phyloP scores from a whole-genome alignment of 2,329 filamentous ascomycete species.

The Magnaporthales sp. region DNA sequence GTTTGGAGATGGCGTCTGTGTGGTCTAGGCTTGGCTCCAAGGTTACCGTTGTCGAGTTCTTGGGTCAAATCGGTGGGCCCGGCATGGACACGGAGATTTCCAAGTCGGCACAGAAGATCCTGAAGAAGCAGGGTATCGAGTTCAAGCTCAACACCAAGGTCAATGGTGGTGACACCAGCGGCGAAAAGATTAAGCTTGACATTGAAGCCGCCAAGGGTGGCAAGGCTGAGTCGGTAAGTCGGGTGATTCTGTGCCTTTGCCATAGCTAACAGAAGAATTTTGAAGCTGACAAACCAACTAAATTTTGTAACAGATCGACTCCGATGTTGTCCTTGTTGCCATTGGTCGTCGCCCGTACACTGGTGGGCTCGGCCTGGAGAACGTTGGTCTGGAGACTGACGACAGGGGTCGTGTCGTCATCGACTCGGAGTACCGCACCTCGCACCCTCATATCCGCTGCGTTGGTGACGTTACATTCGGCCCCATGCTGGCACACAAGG shows the following conservation, averaged over 20 bases:
- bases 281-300: background rate
- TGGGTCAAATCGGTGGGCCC: slow-evolving; percentile 91
- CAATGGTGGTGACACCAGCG: slow-evolving; percentile 69
- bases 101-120: slow-evolving; percentile 84
- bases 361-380: slow-evolving; percentile 82
- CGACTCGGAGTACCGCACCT: slow-evolving; percentile 98
- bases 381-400: slow-evolving; percentile 84
- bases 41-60: slow-evolving; percentile 95
- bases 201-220: slow-evolving; percentile 93
- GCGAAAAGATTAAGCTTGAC: slow-evolving; percentile 70
- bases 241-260: background rate
- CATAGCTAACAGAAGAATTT: background rate
- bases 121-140: slow-evolving; percentile 93
- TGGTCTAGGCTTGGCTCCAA: slow-evolving; percentile 92
- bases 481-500: slow-evolving; percentile 98
- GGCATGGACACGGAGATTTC: slow-evolving; percentile 95
- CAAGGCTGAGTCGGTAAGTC: slow-evolving; percentile 79
- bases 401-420: slow-evolving; percentile 93
- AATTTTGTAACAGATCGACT: slow-evolving; percentile 57
- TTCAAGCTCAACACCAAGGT: slow-evolving; percentile 99
- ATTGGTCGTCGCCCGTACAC: slow-evolving; percentile 97
- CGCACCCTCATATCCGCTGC: slow-evolving; percentile 92
- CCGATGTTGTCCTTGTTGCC: slow-evolving; percentile 91
- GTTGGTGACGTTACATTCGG: slow-evolving; percentile 96
- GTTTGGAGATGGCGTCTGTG: slow-evolving; percentile 95